Base-by-base conservation (phyloP, 2,329 filamentous ascomycete species). In the Lomentospora prolificans region DNA sequence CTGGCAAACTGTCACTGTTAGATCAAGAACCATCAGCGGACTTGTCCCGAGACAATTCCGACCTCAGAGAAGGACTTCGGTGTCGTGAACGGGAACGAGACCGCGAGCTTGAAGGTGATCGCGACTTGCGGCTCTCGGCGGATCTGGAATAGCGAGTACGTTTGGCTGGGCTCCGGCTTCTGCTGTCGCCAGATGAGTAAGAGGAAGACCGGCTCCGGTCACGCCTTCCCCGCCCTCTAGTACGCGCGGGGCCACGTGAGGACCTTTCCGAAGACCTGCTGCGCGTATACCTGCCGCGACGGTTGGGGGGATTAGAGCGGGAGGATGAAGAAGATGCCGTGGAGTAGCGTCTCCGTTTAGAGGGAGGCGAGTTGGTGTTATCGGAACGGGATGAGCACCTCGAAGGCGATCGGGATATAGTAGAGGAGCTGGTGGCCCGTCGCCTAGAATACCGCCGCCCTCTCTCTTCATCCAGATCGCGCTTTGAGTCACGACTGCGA, bases 11-110 rank as follows among this genome's bases (percentile, higher is more conserved):
- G 50, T 55, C 33, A 51, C 30, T 57, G 36, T 28, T 63, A n/a
- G 44, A 51, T 33, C 44, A 25, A 55, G 30, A 75, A 76, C 69
- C 69, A 81, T 84, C 80, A 82, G 76, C 78, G 67, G 74, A 75
- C 69, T 71, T 79, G 68, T 74, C 68, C 71, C 70, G 75, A 65
- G 67, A 67, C 22, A 50, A 30, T 14, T 41, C 54, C 27, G 58
- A 57, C 27, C n/a, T 22, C 9, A 17, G 28, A 17, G 53, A 50
- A 27, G 25, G 19, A 46, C 28, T 50, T 27, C 53, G 30, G 5
- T 19, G 44, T 48, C 44, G 44, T 14, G 41, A 8, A 7, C 51
- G 55, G 30, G 57, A 58, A 5, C 51, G 53, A 36, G 57, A 58
- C 10, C 44, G 51, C 8, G 46, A 55, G 22, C 51, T 54, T 14